Base-by-base conservation (phyloP, 1,284 basidiomycete species). In the Rhizoctonia solani region DNA sequence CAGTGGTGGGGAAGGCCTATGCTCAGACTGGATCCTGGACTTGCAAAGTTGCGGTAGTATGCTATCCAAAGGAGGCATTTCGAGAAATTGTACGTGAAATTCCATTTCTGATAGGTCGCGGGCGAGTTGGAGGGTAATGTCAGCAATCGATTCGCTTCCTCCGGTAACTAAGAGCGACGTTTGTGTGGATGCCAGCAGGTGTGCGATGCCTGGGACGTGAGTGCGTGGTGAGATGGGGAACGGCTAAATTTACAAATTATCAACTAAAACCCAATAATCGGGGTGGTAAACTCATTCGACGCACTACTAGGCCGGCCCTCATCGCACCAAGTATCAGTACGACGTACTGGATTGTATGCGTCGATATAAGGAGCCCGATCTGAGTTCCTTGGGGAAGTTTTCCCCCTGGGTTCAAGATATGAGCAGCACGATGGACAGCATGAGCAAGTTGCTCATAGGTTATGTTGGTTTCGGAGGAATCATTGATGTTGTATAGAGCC, bases 161-260 rank as follows among this genome's bases (percentile, higher is more conserved):
- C 56, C 56, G 14, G 30, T n/a, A 5, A 59, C 27, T 4, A 44
- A 16, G 41, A 25, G n/a, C 4, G 23, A 27, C 14, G 56, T 59
- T 23, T 47, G 6, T 1, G 42, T 59, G 2, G 14, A 9, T 6
- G 56, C 23, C 6, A 46, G n/a, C 41, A 59, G 29, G 30, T 49
- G 56, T 21, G 56, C 56, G 13, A 59, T 59, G 3, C 42, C 56
- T 21, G 41, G 32, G 13, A 34, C 44, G 8, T 23, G 42, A 6
- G 56, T 59, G 9, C 56, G 56, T 32, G 41, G 56, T 8, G 56
- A 59, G 16, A 59, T 59, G 13, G 56, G 56, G 49, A 59, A 59
- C 6, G 56, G 56, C 56, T 59, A 30, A 21, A 11, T 6, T 14
- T 44, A 44, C 16, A 21, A n/a, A 16, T n/a, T 29, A 46, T 46